Conservation (phyloP, 1,139 yeast genomes). For the Pneumocystis jirovecii region DNA sequence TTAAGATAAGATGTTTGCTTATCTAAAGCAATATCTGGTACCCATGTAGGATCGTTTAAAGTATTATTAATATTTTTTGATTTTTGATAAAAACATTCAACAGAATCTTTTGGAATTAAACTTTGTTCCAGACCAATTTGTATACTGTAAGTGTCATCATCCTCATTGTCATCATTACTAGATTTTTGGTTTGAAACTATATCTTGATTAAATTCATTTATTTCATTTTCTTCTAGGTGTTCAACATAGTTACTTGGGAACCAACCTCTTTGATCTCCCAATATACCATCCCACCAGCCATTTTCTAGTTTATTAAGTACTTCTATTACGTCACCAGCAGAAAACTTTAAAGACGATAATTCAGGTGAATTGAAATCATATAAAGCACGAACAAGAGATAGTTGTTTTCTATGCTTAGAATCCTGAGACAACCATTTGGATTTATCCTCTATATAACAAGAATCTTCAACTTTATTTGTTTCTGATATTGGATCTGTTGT, state of each 20-base stretch:
- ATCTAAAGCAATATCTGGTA: background rate
- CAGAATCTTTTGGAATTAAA: background rate
- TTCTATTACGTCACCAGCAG: conserved; percentile 45
- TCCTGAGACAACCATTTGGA: background rate
- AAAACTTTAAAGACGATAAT: conserved; percentile 63
- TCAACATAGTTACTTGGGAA: conserved; percentile 24
- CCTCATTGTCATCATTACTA: conserved; percentile 24
- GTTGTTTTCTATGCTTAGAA: background rate
- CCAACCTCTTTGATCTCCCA: conserved; percentile 23
- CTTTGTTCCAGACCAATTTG: conserved; percentile 22
- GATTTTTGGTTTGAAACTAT: conserved; percentile 21
- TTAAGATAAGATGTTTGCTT: background rate
- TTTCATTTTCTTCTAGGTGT: conserved; percentile 10
- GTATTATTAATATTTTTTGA: background rate
- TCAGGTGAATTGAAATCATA: conserved; percentile 59
- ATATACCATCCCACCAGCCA: conserved; percentile 28
- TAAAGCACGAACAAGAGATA: conserved; percentile 44
- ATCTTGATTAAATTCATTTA: conserved; percentile 32
- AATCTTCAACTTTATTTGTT: background rate
- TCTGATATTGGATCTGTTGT: background rate
- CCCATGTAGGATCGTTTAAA: background rate
- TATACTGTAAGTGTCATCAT: conserved; percentile 24
- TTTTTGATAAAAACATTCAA: background rate
- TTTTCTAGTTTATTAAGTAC: conserved; percentile 38
- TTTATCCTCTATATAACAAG: background rate